Percentiles rank a stretch among this genome's conserved stretches.
Conservation (phyloP, 2,329 filamentous ascomycete genomes). For the Lasiodiplodia citricola region DNA sequence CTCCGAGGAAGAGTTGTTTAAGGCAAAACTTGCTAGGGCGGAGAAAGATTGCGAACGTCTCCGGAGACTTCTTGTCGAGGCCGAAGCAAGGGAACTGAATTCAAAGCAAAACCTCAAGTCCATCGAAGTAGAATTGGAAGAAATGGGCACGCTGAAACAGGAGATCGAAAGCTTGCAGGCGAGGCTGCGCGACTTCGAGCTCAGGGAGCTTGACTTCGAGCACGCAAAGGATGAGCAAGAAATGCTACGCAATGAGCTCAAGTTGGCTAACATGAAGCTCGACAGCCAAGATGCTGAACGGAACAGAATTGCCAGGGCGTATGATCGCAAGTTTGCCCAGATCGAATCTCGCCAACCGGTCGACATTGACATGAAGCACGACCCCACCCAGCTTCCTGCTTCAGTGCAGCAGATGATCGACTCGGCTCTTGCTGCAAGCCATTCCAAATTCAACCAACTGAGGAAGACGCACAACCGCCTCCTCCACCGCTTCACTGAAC, state of each 20-base stretch:
- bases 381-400: slow-evolving; percentile 42
- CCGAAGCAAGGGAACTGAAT: slow-evolving; percentile 70
- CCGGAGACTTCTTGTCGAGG: slow-evolving; percentile 68
- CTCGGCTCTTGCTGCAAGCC: slow-evolving; percentile 53
- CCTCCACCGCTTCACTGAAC: slow-evolving; percentile 56
- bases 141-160: slow-evolving; percentile 64
- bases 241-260: slow-evolving; percentile 63
- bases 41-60: slow-evolving; percentile 68
- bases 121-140: slow-evolving; percentile 64
- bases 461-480: slow-evolving; percentile 60
- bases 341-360: slow-evolving; percentile 35
- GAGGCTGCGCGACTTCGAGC: slow-evolving; percentile 67
- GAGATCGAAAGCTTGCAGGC: slow-evolving; percentile 67
- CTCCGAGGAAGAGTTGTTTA: slow-evolving; percentile 61
- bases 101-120: slow-evolving; percentile 68
- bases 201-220: slow-evolving; percentile 66
- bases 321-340: slow-evolving; percentile 55
- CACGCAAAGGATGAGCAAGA: slow-evolving; percentile 63
- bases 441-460: slow-evolving; percentile 54
- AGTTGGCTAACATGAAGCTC: slow-evolving; percentile 65
- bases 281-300: slow-evolving; percentile 57
- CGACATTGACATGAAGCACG: slow-evolving; percentile 29
- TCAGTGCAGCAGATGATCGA: slow-evolving; percentile 56
- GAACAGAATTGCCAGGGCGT: slow-evolving; percentile 53
- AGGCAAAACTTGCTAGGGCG: slow-evolving; percentile 63